Conservation (phyloP, 2,329 filamentous ascomycete species). For the Fusarium graminum region DNA sequence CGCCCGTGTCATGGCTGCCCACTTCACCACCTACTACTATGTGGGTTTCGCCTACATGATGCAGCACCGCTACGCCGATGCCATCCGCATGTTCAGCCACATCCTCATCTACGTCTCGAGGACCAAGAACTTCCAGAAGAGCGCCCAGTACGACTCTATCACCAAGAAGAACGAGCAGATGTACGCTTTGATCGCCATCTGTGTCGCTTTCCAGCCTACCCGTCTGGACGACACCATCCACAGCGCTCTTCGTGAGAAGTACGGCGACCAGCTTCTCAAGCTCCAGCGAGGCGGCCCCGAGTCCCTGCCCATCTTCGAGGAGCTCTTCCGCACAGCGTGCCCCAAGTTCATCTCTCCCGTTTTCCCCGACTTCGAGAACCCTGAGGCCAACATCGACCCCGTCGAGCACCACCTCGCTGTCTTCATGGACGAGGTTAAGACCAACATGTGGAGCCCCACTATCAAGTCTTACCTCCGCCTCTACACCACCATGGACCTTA, state of each 20-base stretch:
- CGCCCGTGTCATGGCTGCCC: slow-evolving; percentile 97
- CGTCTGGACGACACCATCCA: slow-evolving; percentile 99
- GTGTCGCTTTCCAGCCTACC: slow-evolving; percentile 97
- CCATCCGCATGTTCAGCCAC: slow-evolving; percentile 99
- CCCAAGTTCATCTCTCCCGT: slow-evolving; percentile 99
- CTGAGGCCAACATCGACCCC: slow-evolving; percentile 94
- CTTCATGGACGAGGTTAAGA: slow-evolving; percentile 99
- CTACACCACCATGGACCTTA: slow-evolving; percentile 99
- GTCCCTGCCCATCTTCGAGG: slow-evolving; percentile 95
- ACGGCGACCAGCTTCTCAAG: slow-evolving; percentile 96
- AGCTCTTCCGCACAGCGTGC: slow-evolving; percentile 97
- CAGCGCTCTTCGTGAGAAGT: slow-evolving; percentile 97
- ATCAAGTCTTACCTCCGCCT: slow-evolving; percentile 99
- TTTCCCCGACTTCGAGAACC: slow-evolving; percentile 97
- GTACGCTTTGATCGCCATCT: slow-evolving; percentile 99
- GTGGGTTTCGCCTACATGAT: slow-evolving; percentile 99
- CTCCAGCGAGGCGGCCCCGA: slow-evolving; percentile 97
- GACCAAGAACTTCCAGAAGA: slow-evolving; percentile 99
- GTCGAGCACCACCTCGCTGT: slow-evolving; percentile 96
- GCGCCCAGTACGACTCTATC: slow-evolving; percentile 96
- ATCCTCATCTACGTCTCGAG: slow-evolving; percentile 98
- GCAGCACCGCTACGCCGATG: slow-evolving; percentile 99
- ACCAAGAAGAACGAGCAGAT: slow-evolving; percentile 99
- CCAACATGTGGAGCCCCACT: slow-evolving; percentile 97
- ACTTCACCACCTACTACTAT: slow-evolving; percentile 99